Conservation (phyloP, 2,329 filamentous ascomycete genomes). For the Colletotrichum orchidophilum region DNA sequence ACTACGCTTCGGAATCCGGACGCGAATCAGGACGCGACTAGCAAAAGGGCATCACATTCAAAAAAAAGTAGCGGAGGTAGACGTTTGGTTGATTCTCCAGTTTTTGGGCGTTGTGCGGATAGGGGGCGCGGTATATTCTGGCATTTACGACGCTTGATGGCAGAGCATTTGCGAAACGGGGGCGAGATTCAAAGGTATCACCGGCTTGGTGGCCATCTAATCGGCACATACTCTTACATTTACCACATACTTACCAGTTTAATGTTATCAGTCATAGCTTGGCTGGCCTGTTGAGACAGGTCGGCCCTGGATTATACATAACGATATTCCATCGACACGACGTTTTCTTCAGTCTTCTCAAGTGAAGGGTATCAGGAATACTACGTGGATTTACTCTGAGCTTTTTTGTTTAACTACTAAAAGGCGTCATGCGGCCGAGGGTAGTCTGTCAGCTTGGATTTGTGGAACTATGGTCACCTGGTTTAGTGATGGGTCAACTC, state of each 20-base stretch:
- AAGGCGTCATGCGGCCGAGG: too few relatives aligned
- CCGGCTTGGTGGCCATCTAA: neutral
- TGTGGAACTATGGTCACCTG: neutral
- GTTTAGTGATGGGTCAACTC: neutral
- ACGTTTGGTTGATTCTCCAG: neutral
- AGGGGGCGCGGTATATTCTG: conserved; percentile 4
- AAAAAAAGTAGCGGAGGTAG: neutral
- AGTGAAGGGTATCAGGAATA: neutral
- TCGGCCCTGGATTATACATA: neutral
- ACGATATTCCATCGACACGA: neutral
- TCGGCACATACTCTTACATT: neutral
- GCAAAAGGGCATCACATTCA: neutral
- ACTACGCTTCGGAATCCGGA: conserved; percentile 32
- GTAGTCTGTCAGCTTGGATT: neutral
- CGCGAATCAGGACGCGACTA: conserved; percentile 19
- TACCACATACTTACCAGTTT: conserved; percentile 20
- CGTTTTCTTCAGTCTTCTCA: neutral
- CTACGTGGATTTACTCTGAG: neutral
- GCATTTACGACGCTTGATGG: conserved; percentile 10
- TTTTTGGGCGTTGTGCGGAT: conserved; percentile 16
- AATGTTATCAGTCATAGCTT: conserved; percentile 15
- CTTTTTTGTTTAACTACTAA: neutral
- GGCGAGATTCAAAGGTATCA: neutral
- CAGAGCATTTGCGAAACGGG: conserved; percentile 15
- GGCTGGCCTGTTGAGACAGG: neutral